phyloP scores from a whole-genome alignment of 2,329 filamentous ascomycete species.

The Sporothrix protearum region DNA sequence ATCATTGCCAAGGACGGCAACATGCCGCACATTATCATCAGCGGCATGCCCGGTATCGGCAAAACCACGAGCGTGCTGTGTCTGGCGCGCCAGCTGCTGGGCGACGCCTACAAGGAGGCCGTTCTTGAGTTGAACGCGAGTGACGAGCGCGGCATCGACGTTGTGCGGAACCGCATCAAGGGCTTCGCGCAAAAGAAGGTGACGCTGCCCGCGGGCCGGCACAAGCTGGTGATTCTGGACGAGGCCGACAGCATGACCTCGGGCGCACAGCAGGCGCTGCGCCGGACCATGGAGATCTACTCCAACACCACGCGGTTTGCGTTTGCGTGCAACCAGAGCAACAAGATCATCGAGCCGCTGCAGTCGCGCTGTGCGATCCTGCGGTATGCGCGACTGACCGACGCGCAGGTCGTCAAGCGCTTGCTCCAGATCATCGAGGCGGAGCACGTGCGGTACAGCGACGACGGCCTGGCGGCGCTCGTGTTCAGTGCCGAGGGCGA shows the following conservation, averaged over 20 bases:
- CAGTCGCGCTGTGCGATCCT: conserved; percentile 96
- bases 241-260: conserved; percentile 98
- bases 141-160: conserved; percentile 95
- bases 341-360: conserved; percentile 99
- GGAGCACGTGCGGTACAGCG: conserved; percentile 83
- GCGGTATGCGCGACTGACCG: conserved; percentile 86
- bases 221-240: conserved; percentile 96
- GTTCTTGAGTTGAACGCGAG: conserved; percentile 95
- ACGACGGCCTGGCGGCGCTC: conserved; percentile 91
- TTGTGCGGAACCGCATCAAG: conserved; percentile 96
- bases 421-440: conserved; percentile 89
- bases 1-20: conserved; percentile 98
- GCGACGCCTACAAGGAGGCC: conserved; percentile 93
- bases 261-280: conserved; percentile 89
- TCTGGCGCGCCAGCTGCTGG: conserved; percentile 84
- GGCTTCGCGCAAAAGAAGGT: conserved; percentile 99
- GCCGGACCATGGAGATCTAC: conserved; percentile 98
- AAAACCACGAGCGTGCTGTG: conserved; percentile 96
- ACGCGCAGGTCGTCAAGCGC: conserved; percentile 86
- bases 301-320: conserved; percentile 94
- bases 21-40: conserved; percentile 99
- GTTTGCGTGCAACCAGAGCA: conserved; percentile 97
- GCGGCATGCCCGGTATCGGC: conserved; percentile 98
- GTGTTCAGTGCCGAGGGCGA: conserved; percentile 97
- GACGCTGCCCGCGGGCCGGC: conserved; percentile 80